Evolutionary conservation across 768 basidiomycete genomes (phyloP).

Genomic region (Suillus tomentosus): DNA sequence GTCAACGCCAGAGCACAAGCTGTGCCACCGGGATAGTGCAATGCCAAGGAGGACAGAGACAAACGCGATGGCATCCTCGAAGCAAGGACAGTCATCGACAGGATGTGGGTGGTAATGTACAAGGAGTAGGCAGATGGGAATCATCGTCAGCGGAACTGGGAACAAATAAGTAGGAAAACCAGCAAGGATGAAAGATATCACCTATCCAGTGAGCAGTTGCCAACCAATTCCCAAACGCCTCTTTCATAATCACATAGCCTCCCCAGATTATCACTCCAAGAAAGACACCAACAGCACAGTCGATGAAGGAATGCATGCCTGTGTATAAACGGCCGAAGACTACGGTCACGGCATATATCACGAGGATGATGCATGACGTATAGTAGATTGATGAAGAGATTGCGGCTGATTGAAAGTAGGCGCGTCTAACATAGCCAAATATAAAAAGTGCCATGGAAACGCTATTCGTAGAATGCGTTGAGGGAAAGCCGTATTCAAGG

Average conservation of each 20-base stretch:
- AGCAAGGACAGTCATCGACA: slow-evolving; percentile 96
- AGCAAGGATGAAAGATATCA: slow-evolving; percentile 23
- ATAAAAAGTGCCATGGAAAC: slow-evolving; percentile 88
- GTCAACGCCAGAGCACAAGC: slow-evolving; percentile 43
- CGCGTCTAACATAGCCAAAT: slow-evolving; percentile 57
- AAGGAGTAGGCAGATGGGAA: slow-evolving; percentile 65
- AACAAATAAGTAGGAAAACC: slow-evolving; percentile 18
- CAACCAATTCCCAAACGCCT: slow-evolving; percentile 46
- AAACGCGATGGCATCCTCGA: slow-evolving; percentile 95
- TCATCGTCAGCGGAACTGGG: slow-evolving; percentile 58
- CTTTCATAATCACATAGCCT: slow-evolving; percentile 36
- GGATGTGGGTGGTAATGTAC: slow-evolving; percentile 94
- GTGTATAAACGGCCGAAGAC: slow-evolving; percentile 83
- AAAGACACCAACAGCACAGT: slow-evolving; percentile 62
- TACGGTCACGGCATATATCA: slow-evolving; percentile 66
- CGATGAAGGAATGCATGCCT: slow-evolving; percentile 86
- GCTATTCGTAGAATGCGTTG: slow-evolving; percentile 91
- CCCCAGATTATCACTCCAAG: slow-evolving; percentile 73
- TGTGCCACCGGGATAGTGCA: slow-evolving; percentile 67
- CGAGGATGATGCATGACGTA: slow-evolving; percentile 45
- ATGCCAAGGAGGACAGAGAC: slow-evolving; percentile 83
- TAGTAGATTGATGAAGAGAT: slow-evolving; percentile 51
- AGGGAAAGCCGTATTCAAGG: slow-evolving; percentile 94
- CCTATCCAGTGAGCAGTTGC: slow-evolving; percentile 38
- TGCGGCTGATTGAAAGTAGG: slow-evolving; percentile 37